phyloP scores from a whole-genome alignment of 2,329 filamentous ascomycete species.

The Aureobasidium melanogenum region DNA sequence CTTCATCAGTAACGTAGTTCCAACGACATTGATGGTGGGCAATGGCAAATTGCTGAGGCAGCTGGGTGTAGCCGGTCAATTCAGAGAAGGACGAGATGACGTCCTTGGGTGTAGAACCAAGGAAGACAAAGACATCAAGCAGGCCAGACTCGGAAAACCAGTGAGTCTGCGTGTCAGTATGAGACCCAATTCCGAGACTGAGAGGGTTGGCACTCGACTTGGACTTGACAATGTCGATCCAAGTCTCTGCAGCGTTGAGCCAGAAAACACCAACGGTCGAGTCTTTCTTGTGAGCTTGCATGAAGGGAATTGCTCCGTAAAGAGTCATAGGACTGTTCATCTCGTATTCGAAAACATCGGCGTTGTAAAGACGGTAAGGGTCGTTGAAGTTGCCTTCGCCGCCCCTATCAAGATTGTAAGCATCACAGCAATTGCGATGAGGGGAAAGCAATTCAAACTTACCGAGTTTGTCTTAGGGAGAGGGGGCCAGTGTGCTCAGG shows the following conservation, averaged over 20 bases:
- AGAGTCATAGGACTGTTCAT: conserved; percentile 97
- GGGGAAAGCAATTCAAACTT: conserved; percentile 21
- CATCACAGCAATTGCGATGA: conserved; percentile 14
- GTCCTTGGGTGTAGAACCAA: conserved; percentile 78
- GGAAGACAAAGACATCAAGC: conserved; percentile 87
- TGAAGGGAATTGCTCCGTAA: conserved; percentile 93
- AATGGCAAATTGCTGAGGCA: conserved; percentile 87
- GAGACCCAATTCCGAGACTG: conserved; percentile 59
- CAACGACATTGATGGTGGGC: conserved; percentile 96
- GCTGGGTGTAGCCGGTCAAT: conserved; percentile 80
- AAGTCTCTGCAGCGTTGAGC: conserved; percentile 95
- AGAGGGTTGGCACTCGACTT: conserved; percentile 67
- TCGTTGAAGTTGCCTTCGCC: conserved; percentile 77
- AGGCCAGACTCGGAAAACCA: conserved; percentile 93
- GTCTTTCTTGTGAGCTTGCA: conserved; percentile 91
- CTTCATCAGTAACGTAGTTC: conserved; percentile 97
- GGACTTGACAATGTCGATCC: conserved; percentile 86
- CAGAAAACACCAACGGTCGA: conserved; percentile 95
- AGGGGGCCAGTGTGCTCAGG: conserved; percentile 85
- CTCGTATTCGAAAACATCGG: conserved; percentile 96
- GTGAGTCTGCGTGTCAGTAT: conserved; percentile 77
- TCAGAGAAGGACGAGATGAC: conserved; percentile 76
- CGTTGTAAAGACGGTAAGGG: conserved; percentile 91
- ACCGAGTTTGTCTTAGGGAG: conserved; percentile 78
- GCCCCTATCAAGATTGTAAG: conserved; percentile 40